Base-by-base conservation (phyloP, 768 basidiomycete genomes). In the Kondoa subrosea region DNA sequence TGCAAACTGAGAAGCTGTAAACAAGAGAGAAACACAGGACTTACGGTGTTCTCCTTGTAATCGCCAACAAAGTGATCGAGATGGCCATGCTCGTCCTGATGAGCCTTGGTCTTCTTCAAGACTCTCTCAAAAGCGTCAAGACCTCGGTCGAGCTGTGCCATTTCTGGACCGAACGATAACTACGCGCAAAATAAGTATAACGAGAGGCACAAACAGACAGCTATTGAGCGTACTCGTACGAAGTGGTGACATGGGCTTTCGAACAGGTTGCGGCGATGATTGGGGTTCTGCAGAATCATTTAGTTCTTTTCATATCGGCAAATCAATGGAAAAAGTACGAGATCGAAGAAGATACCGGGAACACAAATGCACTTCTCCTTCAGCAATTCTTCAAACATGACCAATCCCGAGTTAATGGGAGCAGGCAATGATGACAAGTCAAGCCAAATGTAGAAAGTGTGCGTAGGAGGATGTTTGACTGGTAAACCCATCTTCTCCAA, bases 181-280 rank as follows among this genome's bases (percentile, higher is more conserved):
- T 25, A 4, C 31, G 12, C 21, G 40, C n/a, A 64, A 15, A 66
- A 21, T 16, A 57, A 29, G 4, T n/a, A 56, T 57, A 27, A 57
- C n/a, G 16, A 31, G 65, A 66, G 67, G 66, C 58, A 2, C 87
- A 88, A 40, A 15, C n/a, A 4, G 30, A 31, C 29, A 31, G 14
- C 8, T 31, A 4, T 4, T 26, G n/a, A 60, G 58, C 30, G 14
- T 14, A 95, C 78, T 27, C 92, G 84, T 29, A 95, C 85, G 72
- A 88, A 95, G 75, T 87, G 85, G 77, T 89, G 87, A 78, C 89
- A 92, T 12, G 91, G 88, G 17, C 88, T 90, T 73, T 85, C 84
- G 80, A 93, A 89, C 65, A 95, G 78, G 76, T 93, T 89, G 70
- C 91, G 83, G 72, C 90, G 85, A 72, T 91, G 76, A 0, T 76